Conservation (phyloP, 768 basidiomycete genomes). For the Hortiboletus campestris region DNA sequence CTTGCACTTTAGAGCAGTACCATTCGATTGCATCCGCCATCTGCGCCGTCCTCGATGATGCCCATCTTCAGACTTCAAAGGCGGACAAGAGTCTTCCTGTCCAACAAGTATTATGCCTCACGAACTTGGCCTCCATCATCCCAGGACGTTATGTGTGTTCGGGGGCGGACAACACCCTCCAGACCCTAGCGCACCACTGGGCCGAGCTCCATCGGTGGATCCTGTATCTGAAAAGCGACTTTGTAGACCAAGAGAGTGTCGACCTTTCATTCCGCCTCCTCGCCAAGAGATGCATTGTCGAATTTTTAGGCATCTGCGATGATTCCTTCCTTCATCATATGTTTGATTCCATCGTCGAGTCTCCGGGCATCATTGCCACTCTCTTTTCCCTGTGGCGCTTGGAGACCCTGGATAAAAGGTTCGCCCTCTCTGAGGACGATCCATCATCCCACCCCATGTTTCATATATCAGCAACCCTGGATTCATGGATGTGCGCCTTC, state of each 20-base stretch:
- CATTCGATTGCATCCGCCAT: slow-evolving; percentile 19
- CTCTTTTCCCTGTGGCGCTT: slow-evolving; percentile 30
- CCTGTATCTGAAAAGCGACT: slow-evolving; percentile 24
- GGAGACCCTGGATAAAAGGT: slow-evolving; percentile 21
- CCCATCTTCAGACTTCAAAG: slow-evolving; percentile 18
- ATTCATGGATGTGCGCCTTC: slow-evolving; percentile 29
- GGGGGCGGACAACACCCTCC: not conserved
- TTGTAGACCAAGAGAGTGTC: slow-evolving; percentile 19
- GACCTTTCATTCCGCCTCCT: slow-evolving; percentile 22
- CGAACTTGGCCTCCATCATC: slow-evolving; percentile 15
- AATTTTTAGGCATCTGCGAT: slow-evolving; percentile 23
- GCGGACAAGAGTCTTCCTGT: slow-evolving; percentile 10
- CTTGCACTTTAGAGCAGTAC: slow-evolving; percentile 20
- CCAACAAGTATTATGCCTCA: slow-evolving; percentile 22
- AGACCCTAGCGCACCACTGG: slow-evolving; percentile 18
- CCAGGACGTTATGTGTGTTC: not conserved
- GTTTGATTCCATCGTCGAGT: slow-evolving; percentile 18
- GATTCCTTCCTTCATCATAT: slow-evolving; percentile 12
- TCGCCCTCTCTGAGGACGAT: slow-evolving; percentile 10
- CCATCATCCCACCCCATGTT: slow-evolving; percentile 1
- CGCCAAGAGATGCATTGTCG: slow-evolving; percentile 16
- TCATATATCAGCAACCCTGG: slow-evolving; percentile 18
- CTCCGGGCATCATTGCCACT: slow-evolving; percentile 17
- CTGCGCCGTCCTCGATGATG: slow-evolving; percentile 17
- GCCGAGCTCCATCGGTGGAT: slow-evolving; percentile 20